phyloP scores from a whole-genome alignment of 2,329 filamentous ascomycete species.

The Chrysoporthe cubensis region DNA sequence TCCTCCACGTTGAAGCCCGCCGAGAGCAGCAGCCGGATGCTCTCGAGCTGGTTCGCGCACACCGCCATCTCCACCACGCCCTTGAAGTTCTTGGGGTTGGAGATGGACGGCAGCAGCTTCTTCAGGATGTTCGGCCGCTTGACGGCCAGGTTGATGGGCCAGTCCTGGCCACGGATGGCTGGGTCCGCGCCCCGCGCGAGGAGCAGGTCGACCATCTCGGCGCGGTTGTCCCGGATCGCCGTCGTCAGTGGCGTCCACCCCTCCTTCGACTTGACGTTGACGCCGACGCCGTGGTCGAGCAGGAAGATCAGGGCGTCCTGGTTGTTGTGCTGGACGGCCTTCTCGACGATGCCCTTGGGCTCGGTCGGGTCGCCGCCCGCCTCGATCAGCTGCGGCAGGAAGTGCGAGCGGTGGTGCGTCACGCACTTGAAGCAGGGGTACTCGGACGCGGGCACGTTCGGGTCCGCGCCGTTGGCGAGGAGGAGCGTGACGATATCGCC shows the following conservation, averaged over 20 bases:
- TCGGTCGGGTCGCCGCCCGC: conserved; percentile 63
- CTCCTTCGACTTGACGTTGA: conserved; percentile 61
- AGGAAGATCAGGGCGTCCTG: conserved; percentile 64
- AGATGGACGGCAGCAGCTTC: conserved; percentile 59
- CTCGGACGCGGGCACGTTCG: conserved; percentile 65
- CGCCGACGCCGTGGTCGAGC: conserved; percentile 61
- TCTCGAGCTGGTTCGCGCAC: conserved; percentile 67
- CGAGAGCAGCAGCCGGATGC: conserved; percentile 65
- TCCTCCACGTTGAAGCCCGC: conserved; percentile 72
- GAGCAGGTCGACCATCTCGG: conserved; percentile 63
- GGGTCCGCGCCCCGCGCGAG: conserved; percentile 64
- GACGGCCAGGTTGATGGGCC: conserved; percentile 73
- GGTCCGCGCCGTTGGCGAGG: conserved; percentile 60
- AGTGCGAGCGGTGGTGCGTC: conserved; percentile 65
- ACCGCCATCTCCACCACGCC: conserved; percentile 72
- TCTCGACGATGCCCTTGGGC: conserved; percentile 69
- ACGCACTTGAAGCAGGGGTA: conserved; percentile 72
- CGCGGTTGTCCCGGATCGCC: conserved; percentile 63
- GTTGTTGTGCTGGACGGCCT: conserved; percentile 65
- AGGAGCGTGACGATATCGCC: conserved; percentile 65
- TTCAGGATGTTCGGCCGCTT: conserved; percentile 62
- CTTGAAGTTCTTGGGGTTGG: conserved; percentile 64
- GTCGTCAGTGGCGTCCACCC: conserved; percentile 67
- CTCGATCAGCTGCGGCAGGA: conserved; percentile 61
- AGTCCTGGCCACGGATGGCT: conserved; percentile 67